Percentiles rank a stretch among this genome's conserved stretches.
phyloP scores from a whole-genome alignment of 352 stramenopile species.

The Globisporangium splendens region DNA sequence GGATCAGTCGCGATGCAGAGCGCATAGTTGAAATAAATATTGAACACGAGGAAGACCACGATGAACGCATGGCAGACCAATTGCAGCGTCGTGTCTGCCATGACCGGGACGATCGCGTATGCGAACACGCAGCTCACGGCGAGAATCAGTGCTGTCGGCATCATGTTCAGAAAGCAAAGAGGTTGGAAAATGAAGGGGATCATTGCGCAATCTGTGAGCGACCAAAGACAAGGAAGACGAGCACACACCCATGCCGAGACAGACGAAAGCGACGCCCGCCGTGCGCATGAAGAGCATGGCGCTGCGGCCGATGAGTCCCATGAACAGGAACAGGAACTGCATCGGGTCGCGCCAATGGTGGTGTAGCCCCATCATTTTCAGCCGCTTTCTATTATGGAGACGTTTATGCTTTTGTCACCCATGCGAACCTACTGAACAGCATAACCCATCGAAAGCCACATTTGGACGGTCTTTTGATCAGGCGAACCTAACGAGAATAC shows the following conservation, averaged over 20 bases:
- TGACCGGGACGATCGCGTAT: conserved; percentile 51
- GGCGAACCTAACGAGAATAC: too few relatives aligned
- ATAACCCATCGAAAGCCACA: neutral
- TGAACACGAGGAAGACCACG: conserved; percentile 42
- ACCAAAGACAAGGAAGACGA: neutral
- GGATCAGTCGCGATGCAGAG: conserved; percentile 60
- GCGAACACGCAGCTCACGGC: conserved; percentile 36
- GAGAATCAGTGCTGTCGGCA: conserved; percentile 34
- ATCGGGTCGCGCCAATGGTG: conserved; percentile 54
- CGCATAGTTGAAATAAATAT: conserved; percentile 78
- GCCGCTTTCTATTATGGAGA: neutral
- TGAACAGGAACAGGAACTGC: conserved; percentile 38
- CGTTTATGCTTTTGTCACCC: too few relatives aligned
- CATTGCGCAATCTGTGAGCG: too few relatives aligned
- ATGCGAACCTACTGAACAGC: neutral
- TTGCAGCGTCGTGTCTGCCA: conserved; percentile 33
- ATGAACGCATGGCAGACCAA: conserved; percentile 27
- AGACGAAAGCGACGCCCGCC: conserved; percentile 36
- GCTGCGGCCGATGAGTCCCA: conserved; percentile 23
- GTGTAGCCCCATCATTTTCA: conserved; percentile 13
- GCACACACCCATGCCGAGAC: conserved; percentile 37
- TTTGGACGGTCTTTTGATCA: too few relatives aligned
- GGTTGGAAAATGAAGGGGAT: neutral
- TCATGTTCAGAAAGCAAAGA: neutral
- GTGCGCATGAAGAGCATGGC: conserved; percentile 46